Base-by-base conservation (phyloP, 352 stramenopile species). In the Hyphochytrium catenoides region DNA sequence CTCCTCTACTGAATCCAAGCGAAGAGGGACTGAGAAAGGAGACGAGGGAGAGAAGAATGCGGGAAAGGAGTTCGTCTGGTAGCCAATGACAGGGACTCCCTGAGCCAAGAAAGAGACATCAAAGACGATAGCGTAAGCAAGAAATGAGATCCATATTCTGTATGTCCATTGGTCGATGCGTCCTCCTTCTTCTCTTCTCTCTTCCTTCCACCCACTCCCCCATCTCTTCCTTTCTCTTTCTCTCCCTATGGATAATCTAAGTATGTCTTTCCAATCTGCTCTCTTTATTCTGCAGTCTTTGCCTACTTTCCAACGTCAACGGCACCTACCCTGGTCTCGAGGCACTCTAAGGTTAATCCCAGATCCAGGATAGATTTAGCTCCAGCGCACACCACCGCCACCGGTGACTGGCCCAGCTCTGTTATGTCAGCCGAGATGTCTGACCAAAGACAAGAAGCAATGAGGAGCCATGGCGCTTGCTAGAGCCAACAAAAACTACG, bases 311-410 rank as follows among this genome's bases (percentile, higher is more conserved):
- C n/a, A n/a, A n/a, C 18, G 27, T 2, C 16, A 4, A 11, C 26
- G 14, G 9, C 22, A 23, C 46, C 25, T 54, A 76, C 63, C 38
- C 77, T 55, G 0, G 89, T 97, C 61, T 98, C 91, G 12, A 98
- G 57, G 33, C 84, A 89, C 64, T 98, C 88, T 2, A 98, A 52
- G 15, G 88, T 97, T 24, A 74, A 57, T 11, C 65, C 62, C 33
- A 98, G 93, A 56, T 98, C 91, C 14, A 98, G 55, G 48, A 98
- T 96, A 17, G 71, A 93, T 59, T 98, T 98, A 44, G 96, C 78
- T n/a, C 91, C 91, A 8, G 88, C 87, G 41, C 81, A 97, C 16
- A 98, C 68, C 19, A 98, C 91, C 6, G 89, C 62, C 11, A 97
- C 66, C 0, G 82, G 84, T 15, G 87, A 97, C n/a, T 75, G 72